These are phyloP conservation scores for Lachnellula subtilissima DNA, from an alignment of 2,329 filamentous ascomycete genomes.

Conservation along the genomic window DNA sequence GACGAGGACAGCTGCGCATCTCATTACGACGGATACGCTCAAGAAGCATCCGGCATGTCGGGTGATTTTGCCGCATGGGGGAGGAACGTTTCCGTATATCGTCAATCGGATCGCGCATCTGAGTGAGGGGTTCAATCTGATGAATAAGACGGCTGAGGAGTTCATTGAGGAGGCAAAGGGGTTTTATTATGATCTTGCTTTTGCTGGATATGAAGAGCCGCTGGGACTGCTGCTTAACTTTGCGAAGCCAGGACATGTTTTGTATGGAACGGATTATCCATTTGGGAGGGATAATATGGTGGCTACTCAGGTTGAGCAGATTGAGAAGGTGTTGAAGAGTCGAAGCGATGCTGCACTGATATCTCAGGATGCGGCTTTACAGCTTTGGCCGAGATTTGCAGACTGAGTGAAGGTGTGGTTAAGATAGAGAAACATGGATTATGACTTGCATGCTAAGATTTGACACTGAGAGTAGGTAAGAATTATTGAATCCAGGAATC, in stretches of 20 bases:
- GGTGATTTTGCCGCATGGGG: conserved; percentile 1
- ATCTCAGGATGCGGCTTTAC: too few relatives aligned
- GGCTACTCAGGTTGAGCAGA: too few relatives aligned
- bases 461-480: too few relatives aligned
- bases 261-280: conserved; percentile 3
- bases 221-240: conserved; percentile 1
- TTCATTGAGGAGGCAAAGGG: conserved; percentile 1
- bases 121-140: too few relatives aligned
- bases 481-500: too few relatives aligned
- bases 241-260: conserved; percentile 1
- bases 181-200: conserved; percentile 3
- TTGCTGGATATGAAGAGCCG: neutral
- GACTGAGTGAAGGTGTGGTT: too few relatives aligned
- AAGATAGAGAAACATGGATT: too few relatives aligned
- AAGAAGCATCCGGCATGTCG: neutral
- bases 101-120: too few relatives aligned
- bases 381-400: too few relatives aligned
- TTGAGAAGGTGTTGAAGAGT: too few relatives aligned
- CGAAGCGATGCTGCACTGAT: too few relatives aligned
- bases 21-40: neutral
- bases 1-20: conserved; percentile 1
- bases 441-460: too few relatives aligned
- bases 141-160: conserved; percentile 1
- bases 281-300: neutral
- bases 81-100: conserved; percentile 1